Percentiles rank a stretch among this genome's conserved stretches.
Evolutionary conservation across 495 filamentous ascomycete species (phyloP).

Genomic region (Pseudomonodictys pantanalensis): DNA sequence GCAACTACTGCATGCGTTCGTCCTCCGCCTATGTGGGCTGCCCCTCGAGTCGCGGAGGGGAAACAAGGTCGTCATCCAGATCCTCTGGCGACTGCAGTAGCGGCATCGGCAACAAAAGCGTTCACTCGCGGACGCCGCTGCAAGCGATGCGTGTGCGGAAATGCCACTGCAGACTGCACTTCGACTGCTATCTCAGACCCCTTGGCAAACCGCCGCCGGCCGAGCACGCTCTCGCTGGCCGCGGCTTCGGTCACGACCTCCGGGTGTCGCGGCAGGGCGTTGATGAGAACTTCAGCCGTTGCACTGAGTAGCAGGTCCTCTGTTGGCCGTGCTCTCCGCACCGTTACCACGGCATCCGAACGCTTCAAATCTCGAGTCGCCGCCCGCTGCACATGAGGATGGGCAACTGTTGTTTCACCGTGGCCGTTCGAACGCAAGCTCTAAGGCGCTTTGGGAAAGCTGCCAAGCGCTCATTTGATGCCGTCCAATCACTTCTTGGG

Average conservation of each 20-base stretch:
- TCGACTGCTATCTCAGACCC: constrained; percentile 22
- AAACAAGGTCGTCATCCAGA: not conserved
- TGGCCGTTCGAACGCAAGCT: constrained; percentile 4
- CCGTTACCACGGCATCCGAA: not conserved
- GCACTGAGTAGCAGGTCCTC: not conserved
- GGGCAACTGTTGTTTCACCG: constrained; percentile 19
- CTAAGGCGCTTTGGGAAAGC: not conserved
- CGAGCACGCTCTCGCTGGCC: constrained; percentile 2
- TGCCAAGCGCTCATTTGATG: not conserved
- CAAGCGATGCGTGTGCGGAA: constrained; percentile 9
- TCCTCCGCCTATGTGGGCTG: too few relatives aligned
- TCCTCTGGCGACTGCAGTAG: not conserved
- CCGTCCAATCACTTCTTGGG: not conserved
- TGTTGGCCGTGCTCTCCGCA: not conserved
- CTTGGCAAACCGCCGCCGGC: constrained; percentile 10
- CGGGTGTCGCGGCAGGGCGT: not conserved
- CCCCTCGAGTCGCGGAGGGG: too few relatives aligned
- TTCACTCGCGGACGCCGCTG: constrained; percentile 11
- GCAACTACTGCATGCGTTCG: too few relatives aligned
- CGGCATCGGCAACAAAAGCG: not conserved
- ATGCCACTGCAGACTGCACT: constrained; percentile 25
- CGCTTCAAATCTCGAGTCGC: not conserved
- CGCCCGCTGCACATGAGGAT: constrained; percentile 3
- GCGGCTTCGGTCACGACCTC: not conserved
- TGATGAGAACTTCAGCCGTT: not conserved